Percentiles rank a stretch among this genome's conserved stretches.
Evolutionary conservation across 345 rosid species (phyloP).

Genomic region (Dovyalis caffra): DNA sequence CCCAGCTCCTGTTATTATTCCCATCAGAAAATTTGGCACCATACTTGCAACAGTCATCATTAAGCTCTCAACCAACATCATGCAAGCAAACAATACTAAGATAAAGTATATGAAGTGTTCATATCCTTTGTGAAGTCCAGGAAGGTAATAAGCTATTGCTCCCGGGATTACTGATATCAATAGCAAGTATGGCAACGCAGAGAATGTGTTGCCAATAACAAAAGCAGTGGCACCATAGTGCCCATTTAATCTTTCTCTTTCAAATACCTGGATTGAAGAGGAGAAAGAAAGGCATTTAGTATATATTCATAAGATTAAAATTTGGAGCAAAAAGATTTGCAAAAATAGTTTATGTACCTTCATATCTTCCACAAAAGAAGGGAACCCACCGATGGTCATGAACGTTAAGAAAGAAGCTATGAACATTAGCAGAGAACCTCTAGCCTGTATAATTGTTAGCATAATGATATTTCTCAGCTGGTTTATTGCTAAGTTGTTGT

Average conservation of each 20-base stretch:
- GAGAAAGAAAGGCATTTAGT: background rate
- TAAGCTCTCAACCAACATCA: conserved; percentile 52
- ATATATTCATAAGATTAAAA: too few species aligned
- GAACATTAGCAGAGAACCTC: conserved; percentile 47
- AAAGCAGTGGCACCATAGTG: conserved; percentile 46
- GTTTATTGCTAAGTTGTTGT: background rate
- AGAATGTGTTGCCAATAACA: conserved; percentile 43
- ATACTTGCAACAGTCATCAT: conserved; percentile 58
- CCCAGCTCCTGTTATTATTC: conserved; percentile 51
- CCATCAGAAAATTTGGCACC: conserved; percentile 52
- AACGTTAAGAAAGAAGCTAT: conserved; percentile 47
- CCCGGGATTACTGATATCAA: conserved; percentile 45
- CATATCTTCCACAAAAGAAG: conserved; percentile 64
- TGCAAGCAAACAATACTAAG: conserved; percentile 28
- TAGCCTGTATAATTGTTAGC: conserved; percentile 40
- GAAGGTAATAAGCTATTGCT: conserved; percentile 32
- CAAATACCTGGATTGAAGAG: conserved; percentile 39
- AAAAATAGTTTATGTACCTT: conserved; percentile 40
- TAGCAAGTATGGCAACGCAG: conserved; percentile 40
- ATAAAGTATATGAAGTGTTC: conserved; percentile 40
- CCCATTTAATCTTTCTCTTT: conserved; percentile 55
- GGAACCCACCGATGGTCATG: conserved; percentile 55
- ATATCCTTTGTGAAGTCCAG: conserved; percentile 36
- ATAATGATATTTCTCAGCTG: background rate
- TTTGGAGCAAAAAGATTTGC: background rate